These are phyloP conservation scores for Phytophthora nicotianae DNA, from an alignment of 352 stramenopile species.

Conservation along the genomic window DNA sequence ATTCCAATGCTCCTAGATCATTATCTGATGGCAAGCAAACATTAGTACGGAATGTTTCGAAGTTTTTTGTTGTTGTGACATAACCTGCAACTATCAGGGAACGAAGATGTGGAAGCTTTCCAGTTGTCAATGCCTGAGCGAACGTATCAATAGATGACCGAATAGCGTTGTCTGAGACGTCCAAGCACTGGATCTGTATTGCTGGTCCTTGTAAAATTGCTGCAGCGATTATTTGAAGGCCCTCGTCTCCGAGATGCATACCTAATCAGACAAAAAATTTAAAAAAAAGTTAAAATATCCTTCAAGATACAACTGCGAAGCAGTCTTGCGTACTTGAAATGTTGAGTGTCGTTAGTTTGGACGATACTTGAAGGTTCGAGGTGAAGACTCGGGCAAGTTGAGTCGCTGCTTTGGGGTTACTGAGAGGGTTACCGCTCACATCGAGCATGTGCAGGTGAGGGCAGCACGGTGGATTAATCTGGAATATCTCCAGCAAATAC, in stretches of 20 bases:
- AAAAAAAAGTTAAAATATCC: conserved; percentile 4
- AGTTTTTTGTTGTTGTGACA: background rate
- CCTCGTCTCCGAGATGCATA: conserved; percentile 38
- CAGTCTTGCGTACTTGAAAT: conserved; percentile 33
- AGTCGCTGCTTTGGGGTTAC: conserved; percentile 15
- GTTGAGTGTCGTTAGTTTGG: conserved; percentile 28
- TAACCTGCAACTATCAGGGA: conserved; percentile 37
- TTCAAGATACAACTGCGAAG: background rate
- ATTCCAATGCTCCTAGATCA: conserved; percentile 37
- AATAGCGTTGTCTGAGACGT: conserved; percentile 43
- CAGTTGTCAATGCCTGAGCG: conserved; percentile 13
- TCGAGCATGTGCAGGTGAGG: conserved; percentile 25
- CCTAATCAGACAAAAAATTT: conserved; percentile 19
- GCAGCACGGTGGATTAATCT: conserved; percentile 16
- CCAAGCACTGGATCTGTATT: conserved; percentile 29
- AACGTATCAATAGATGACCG: conserved; percentile 36
- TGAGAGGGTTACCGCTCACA: conserved; percentile 38
- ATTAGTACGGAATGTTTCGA: background rate
- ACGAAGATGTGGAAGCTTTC: conserved; percentile 24
- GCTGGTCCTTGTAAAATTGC: conserved; percentile 19
- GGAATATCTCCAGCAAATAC: conserved; percentile 31
- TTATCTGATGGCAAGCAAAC: conserved; percentile 30
- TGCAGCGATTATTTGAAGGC: conserved; percentile 21
- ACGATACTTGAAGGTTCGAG: background rate
- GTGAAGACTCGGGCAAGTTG: conserved; percentile 26